Conservation (phyloP, 257 asterid genomes). For the Solanum bulbocastanum region DNA sequence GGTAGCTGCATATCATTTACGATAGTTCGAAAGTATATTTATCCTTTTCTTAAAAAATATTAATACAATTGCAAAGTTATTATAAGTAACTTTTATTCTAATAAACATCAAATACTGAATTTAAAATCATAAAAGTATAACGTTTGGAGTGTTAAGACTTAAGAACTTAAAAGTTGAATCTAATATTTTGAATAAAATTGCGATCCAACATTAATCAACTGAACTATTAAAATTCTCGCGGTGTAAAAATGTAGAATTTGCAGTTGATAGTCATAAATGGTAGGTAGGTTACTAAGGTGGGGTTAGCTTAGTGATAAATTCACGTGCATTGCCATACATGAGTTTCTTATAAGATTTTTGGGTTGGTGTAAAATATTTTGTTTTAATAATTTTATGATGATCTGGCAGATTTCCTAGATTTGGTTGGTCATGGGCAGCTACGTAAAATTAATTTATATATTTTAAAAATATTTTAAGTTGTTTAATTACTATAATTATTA, state of each 20-base stretch:
- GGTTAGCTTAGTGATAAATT: slow-evolving; percentile 25
- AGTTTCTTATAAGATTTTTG: not conserved
- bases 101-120: too few relatives aligned
- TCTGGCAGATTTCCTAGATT: slow-evolving; percentile 11
- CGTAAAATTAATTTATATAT: not conserved
- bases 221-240: not conserved
- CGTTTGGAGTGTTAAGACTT: not conserved
- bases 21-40: too few relatives aligned
- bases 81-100: too few relatives aligned
- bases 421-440: slow-evolving; percentile 5
- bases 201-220: not conserved
- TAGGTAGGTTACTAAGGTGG: not conserved
- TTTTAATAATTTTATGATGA: not conserved
- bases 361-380: not conserved
- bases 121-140: too few relatives aligned
- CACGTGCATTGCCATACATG: slow-evolving; percentile 30
- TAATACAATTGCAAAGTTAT: not conserved
- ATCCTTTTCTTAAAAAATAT: too few relatives aligned
- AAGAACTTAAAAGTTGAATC: too few relatives aligned
- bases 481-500: not conserved
- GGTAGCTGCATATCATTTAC: too few relatives aligned
- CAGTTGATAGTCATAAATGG: not conserved
- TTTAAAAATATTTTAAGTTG: not conserved
- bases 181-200: too few relatives aligned
- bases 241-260: not conserved